A percentile compares a stretch with the other conserved stretches of the same genome.
phyloP scores from a whole-genome alignment of 805 yeast genomes.

The Clavispora santaluciae region DNA sequence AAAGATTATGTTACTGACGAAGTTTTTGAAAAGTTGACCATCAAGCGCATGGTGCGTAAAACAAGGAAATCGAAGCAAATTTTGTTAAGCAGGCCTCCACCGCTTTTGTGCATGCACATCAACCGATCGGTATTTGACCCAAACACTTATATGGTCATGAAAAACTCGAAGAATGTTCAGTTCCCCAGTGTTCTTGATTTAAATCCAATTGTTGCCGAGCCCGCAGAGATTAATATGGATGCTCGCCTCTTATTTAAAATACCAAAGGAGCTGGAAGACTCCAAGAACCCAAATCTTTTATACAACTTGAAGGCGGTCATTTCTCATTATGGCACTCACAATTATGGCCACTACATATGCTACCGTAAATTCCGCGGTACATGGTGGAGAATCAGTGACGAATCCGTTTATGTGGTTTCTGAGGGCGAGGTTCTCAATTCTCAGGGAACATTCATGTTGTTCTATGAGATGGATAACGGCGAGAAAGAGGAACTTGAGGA shows the following conservation, averaged over 20 bases:
- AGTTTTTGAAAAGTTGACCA: conserved; percentile 65
- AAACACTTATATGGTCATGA: conserved; percentile 72
- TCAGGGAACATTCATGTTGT: conserved; percentile 90
- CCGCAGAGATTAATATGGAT: conserved; percentile 68
- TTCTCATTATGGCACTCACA: conserved; percentile 92
- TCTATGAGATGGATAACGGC: conserved; percentile 58
- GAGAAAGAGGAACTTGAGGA: conserved; percentile 9
- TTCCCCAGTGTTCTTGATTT: conserved; percentile 70
- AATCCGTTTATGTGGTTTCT: conserved; percentile 71
- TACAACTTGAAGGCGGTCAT: conserved; percentile 82
- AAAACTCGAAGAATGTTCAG: conserved; percentile 76
- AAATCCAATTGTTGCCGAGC: conserved; percentile 63
- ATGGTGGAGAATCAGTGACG: conserved; percentile 97
- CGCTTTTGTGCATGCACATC: conserved; percentile 77
- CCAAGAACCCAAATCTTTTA: conserved; percentile 27
- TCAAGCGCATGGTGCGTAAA: conserved; percentile 68
- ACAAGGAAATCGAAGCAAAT: conserved; percentile 82
- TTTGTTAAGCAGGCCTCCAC: conserved; percentile 75
- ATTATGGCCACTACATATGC: conserved; percentile 95
- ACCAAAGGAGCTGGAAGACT: conserved; percentile 27
- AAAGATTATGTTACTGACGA: conserved; percentile 77
- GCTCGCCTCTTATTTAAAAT: conserved; percentile 73
- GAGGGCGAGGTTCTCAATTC: conserved; percentile 76
- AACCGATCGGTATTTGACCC: conserved; percentile 93
- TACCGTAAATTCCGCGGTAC: conserved; percentile 74